Conservation (phyloP, 192 early-diverging fungal genomes). For the Coemansia sp. region DNA sequence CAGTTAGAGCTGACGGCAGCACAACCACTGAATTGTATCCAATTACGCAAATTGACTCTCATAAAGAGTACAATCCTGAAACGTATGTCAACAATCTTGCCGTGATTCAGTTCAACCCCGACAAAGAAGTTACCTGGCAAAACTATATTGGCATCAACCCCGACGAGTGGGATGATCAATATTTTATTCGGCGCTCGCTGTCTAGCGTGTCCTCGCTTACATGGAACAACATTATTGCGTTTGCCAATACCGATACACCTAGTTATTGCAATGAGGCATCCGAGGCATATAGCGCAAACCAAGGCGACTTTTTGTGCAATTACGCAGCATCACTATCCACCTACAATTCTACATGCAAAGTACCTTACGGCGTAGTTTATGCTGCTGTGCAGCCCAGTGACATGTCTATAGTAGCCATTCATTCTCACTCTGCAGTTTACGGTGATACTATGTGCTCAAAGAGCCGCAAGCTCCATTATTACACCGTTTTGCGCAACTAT, state of each 20-base stretch:
- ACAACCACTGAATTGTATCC: constrained; percentile 9
- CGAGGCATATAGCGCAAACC: constrained; percentile 22
- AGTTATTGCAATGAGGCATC: constrained; percentile 30
- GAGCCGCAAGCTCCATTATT: constrained; percentile 39
- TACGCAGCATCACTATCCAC: constrained; percentile 22
- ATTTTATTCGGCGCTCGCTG: constrained; percentile 31
- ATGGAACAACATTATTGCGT: constrained; percentile 28
- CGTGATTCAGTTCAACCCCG: constrained; percentile 25
- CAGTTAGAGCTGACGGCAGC: constrained; percentile 17
- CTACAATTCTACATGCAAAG: constrained; percentile 19
- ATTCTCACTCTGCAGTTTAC: constrained; percentile 39
- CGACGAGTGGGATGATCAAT: constrained; percentile 23
- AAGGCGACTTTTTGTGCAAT: constrained; percentile 42
- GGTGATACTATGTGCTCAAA: constrained; percentile 36
- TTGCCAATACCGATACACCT: constrained; percentile 17
- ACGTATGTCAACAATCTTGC: constrained; percentile 43
- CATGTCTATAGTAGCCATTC: constrained; percentile 22
- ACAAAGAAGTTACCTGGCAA: constrained; percentile 7
- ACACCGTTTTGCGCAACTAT: constrained; percentile 45
- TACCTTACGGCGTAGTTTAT: constrained; percentile 44
- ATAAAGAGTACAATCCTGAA: constrained; percentile 17
- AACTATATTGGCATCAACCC: constrained; percentile 40
- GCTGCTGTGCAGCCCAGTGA: constrained; percentile 37
- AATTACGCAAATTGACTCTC: constrained; percentile 23
- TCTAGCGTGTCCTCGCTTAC: neutral